A percentile compares a stretch with the other conserved stretches of the same genome.
Evolutionary conservation across 2,329 filamentous ascomycete genomes (phyloP).

Genomic region (Huntiella savannae): DNA sequence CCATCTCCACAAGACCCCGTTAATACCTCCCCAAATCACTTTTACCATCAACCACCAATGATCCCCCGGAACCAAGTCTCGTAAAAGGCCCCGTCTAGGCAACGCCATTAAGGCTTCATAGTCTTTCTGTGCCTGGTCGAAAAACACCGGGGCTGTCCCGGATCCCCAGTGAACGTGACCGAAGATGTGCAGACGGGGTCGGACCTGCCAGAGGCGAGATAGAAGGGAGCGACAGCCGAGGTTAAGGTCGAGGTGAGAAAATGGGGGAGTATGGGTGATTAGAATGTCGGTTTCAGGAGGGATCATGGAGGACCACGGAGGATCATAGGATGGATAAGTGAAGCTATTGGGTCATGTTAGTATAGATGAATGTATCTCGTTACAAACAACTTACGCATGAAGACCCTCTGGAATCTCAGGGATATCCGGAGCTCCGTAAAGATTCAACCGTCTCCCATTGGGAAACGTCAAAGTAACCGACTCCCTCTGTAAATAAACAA

Average conservation of each 20-base stretch:
- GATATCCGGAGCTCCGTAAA: constrained; percentile 71
- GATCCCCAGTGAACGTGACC: constrained; percentile 67
- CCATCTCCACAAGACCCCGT: constrained; percentile 35
- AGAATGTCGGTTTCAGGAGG: constrained; percentile 59
- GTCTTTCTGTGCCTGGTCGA: constrained; percentile 51
- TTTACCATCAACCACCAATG: constrained; percentile 28
- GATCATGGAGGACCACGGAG: constrained; percentile 51
- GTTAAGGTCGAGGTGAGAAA: constrained; percentile 48
- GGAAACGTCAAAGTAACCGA: constrained; percentile 42
- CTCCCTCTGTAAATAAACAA: constrained; percentile 54
- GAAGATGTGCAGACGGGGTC: constrained; percentile 61
- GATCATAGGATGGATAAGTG: constrained; percentile 23
- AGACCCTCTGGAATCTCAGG: constrained; percentile 42
- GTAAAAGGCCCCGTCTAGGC: constrained; percentile 23
- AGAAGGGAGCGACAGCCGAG: constrained; percentile 55
- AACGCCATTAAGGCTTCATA: constrained; percentile 47
- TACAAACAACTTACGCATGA: constrained; percentile 12
- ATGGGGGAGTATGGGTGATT: constrained; percentile 63
- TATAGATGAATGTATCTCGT: constrained; percentile 19
- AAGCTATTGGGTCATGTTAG: constrained; percentile 20
- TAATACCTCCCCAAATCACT: constrained; percentile 26
- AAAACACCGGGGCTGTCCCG: constrained; percentile 51
- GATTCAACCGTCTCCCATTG: constrained; percentile 37
- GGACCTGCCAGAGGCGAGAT: constrained; percentile 53
- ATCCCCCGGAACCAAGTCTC: constrained; percentile 26